Conservation (phyloP, 2,329 filamentous ascomycete genomes). For the Fusarium sp. region DNA sequence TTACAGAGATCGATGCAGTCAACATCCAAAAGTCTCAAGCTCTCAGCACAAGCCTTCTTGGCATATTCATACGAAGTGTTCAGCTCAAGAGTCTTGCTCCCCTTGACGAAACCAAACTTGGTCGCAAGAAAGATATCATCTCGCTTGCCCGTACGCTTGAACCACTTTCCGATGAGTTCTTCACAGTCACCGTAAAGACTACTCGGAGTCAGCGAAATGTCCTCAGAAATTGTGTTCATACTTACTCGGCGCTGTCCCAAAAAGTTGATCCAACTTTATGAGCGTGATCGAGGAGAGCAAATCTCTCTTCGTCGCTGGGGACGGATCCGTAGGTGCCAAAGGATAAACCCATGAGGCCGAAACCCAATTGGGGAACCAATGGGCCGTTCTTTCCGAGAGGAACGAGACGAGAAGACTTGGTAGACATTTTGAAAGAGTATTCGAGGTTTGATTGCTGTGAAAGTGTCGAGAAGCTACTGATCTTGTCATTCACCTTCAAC, state of each 20-base stretch:
- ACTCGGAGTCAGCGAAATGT: not conserved
- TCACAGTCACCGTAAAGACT: constrained; percentile 60
- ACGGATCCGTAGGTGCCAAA: constrained; percentile 36
- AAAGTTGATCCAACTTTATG: constrained; percentile 59
- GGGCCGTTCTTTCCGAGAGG: constrained; percentile 63
- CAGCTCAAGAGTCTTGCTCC: constrained; percentile 9
- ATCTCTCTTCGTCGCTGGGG: constrained; percentile 59
- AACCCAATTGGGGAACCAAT: constrained; percentile 60
- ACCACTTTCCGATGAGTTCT: constrained; percentile 60
- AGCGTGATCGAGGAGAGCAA: constrained; percentile 61
- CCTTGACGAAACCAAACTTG: constrained; percentile 44
- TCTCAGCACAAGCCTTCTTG: constrained; percentile 42
- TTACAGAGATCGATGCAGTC: constrained; percentile 63
- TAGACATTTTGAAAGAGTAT: not conserved
- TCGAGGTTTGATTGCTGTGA: not conserved
- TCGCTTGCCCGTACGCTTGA: constrained; percentile 57
- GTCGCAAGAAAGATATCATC: constrained; percentile 59
- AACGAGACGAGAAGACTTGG: not conserved
- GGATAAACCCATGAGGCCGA: constrained; percentile 63
- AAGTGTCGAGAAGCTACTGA: not conserved
- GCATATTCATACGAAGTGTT: constrained; percentile 15
- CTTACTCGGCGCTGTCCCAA: constrained; percentile 60
- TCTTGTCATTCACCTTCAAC: not conserved
- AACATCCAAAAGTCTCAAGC: constrained; percentile 54
- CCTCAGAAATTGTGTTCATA: fast-evolving